A percentile compares a stretch with the other conserved stretches of the same genome.
Evolutionary conservation across 2,329 filamentous ascomycete species (phyloP).

Genomic region (Xylariomycetidae sp.): DNA sequence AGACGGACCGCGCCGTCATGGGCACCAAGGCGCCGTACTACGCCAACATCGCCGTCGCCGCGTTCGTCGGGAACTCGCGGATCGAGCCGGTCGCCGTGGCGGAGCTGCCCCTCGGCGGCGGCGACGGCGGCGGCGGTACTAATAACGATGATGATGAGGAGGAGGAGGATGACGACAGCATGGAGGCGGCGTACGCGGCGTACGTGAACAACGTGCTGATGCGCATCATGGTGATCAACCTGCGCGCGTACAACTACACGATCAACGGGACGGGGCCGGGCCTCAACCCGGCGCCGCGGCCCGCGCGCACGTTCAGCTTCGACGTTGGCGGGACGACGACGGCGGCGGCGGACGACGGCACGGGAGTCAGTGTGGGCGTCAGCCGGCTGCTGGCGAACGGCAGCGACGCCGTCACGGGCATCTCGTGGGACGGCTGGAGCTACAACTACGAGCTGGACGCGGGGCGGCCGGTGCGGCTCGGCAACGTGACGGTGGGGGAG

Average conservation of each 20-base stretch:
- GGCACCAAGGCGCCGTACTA: constrained; percentile 64
- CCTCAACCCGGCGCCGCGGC: constrained; percentile 25
- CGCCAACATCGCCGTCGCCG: constrained; percentile 54
- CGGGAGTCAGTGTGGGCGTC: constrained; percentile 22
- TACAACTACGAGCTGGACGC: constrained; percentile 56
- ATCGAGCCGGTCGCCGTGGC: constrained; percentile 36
- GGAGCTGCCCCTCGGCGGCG: constrained; percentile 36
- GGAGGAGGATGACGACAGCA: too few species aligned
- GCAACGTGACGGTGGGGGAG: constrained; percentile 52
- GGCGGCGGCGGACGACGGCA: constrained; percentile 14
- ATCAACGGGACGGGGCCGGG: constrained; percentile 32
- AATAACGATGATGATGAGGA: too few species aligned
- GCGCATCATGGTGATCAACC: constrained; percentile 52
- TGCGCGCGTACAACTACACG: constrained; percentile 56
- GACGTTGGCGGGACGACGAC: constrained; percentile 22
- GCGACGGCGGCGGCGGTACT: constrained; percentile 26
- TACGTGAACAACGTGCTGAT: constrained; percentile 41
- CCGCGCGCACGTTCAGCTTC: constrained; percentile 37
- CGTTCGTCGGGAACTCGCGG: constrained; percentile 44
- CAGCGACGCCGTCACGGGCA: constrained; percentile 57
- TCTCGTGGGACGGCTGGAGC: constrained; percentile 57
- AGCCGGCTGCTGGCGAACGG: constrained; percentile 55
- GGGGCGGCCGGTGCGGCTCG: constrained; percentile 48
- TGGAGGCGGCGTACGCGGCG: constrained; percentile 54
- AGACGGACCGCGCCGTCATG: constrained; percentile 41